Evolutionary conservation across 495 filamentous ascomycete species (phyloP).

Genomic region (Entonaema liquescens): DNA sequence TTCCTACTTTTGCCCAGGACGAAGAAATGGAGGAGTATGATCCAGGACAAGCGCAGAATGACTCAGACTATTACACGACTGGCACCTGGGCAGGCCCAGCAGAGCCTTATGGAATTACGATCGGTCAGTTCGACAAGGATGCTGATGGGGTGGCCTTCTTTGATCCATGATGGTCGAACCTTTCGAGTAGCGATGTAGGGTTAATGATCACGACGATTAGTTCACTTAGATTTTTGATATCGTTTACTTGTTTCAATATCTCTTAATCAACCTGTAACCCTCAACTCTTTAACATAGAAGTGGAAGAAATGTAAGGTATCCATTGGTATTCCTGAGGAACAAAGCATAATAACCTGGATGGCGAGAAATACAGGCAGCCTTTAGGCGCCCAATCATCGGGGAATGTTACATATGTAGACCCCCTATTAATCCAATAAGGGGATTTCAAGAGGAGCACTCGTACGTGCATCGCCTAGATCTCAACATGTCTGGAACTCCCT

Average conservation of each 20-base stretch:
- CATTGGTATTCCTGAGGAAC: no score
- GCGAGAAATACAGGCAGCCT: no score
- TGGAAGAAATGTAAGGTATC: no score
- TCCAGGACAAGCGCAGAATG: neutral
- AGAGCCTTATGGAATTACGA: neutral
- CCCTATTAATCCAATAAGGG: no score
- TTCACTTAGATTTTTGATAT: neutral
- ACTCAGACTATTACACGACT: neutral
- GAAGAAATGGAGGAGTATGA: neutral
- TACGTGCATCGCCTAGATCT: no score
- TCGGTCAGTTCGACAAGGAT: conserved; percentile 1
- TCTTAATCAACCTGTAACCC: neutral
- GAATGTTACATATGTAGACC: no score
- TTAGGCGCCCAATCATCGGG: no score
- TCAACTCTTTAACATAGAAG: neutral
- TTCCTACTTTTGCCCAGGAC: neutral
- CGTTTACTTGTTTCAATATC: neutral
- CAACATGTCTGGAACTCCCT: no score
- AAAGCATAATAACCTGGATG: no score
- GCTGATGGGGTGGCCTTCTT: conserved; percentile 1
- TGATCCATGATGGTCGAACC: no score
- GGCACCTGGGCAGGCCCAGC: neutral
- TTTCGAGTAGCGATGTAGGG: neutral
- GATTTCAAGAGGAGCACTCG: no score
- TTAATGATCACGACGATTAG: neutral